A percentile compares a stretch with the other conserved stretches of the same genome.
phyloP scores from a whole-genome alignment of 1,139 yeast species.

The Suhomyces panamericanus region DNA sequence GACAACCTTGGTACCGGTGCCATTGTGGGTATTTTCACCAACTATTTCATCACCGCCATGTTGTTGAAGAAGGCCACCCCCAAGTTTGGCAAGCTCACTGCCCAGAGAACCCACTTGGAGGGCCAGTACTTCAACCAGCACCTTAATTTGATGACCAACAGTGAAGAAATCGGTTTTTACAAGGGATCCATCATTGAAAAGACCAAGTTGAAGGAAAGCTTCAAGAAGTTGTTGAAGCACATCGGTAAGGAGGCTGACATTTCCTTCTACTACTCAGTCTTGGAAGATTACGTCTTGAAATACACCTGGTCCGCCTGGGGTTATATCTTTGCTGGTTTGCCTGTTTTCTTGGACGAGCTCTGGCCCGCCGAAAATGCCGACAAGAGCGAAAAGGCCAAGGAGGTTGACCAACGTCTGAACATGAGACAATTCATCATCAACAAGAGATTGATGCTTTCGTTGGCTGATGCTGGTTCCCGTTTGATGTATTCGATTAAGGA shows the following conservation, averaged over 20 bases:
- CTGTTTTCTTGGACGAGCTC: slow-evolving; percentile 58
- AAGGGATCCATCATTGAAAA: slow-evolving; percentile 88
- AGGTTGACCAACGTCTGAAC: slow-evolving; percentile 49
- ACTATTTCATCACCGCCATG: slow-evolving; percentile 79
- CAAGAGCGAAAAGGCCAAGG: slow-evolving; percentile 5
- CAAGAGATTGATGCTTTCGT: slow-evolving; percentile 82
- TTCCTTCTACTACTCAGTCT: slow-evolving; percentile 59
- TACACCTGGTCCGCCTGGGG: slow-evolving; percentile 97
- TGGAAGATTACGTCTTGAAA: slow-evolving; percentile 86
- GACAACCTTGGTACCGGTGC: slow-evolving; percentile 87
- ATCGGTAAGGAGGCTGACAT: slow-evolving; percentile 51
- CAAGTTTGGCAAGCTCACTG: slow-evolving; percentile 77
- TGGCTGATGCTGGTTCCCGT: slow-evolving; percentile 97
- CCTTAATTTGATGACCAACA: slow-evolving; percentile 78
- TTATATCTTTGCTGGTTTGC: slow-evolving; percentile 84
- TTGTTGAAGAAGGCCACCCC: slow-evolving; percentile 76
- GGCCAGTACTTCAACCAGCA: slow-evolving; percentile 90
- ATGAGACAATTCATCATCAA: slow-evolving; percentile 91
- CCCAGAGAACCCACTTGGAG: slow-evolving; percentile 74
- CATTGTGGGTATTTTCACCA: slow-evolving; percentile 74
- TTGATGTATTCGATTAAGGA: slow-evolving; percentile 94
- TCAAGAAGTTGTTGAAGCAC: slow-evolving; percentile 51
- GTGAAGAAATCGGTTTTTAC: slow-evolving; percentile 93
- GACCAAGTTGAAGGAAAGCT: slow-evolving; percentile 60
- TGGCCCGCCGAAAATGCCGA: slow-evolving; percentile 30